phyloP scores from a whole-genome alignment of 2,329 filamentous ascomycete species.

The Diaporthe velutina region DNA sequence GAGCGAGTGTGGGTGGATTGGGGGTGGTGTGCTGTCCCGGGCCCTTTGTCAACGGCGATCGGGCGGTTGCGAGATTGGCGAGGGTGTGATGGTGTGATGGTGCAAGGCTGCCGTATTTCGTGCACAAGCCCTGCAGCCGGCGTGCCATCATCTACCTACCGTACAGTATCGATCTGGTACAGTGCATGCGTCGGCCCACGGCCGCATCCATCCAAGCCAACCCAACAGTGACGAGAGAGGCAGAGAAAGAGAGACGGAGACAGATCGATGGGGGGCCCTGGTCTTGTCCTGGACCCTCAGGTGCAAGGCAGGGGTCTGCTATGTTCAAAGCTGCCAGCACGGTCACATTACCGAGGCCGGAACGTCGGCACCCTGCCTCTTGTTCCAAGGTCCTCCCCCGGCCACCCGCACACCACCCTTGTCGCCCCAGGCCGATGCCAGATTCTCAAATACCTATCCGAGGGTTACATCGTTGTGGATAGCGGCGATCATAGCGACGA shows the following conservation, averaged over 20 bases:
- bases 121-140: slow-evolving; percentile 31
- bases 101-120: slow-evolving; percentile 30
- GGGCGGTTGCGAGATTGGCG: slow-evolving; percentile 34
- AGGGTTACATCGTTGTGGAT: slow-evolving; percentile 35
- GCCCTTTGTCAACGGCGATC: slow-evolving; percentile 23
- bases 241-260: neutral
- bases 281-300: slow-evolving; percentile 1
- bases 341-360: slow-evolving; percentile 29
- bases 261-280: neutral
- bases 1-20: neutral
- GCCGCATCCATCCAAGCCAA: slow-evolving; percentile 2
- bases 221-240: neutral
- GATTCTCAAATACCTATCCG: slow-evolving; percentile 23
- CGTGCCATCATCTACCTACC: neutral
- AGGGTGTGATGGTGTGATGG: slow-evolving; percentile 26
- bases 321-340: neutral
- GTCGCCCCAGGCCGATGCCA: slow-evolving; percentile 9
- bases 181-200: slow-evolving; percentile 11
- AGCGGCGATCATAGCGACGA: slow-evolving; percentile 35
- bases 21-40: slow-evolving; percentile 23
- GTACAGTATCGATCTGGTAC: neutral
- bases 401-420: slow-evolving; percentile 21
- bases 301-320: slow-evolving; percentile 16
- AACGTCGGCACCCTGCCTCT: neutral
- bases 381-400: slow-evolving; percentile 14